These are phyloP conservation scores for Phytopythium helicoides DNA, from an alignment of 352 stramenopile species.

Conservation along the genomic window DNA sequence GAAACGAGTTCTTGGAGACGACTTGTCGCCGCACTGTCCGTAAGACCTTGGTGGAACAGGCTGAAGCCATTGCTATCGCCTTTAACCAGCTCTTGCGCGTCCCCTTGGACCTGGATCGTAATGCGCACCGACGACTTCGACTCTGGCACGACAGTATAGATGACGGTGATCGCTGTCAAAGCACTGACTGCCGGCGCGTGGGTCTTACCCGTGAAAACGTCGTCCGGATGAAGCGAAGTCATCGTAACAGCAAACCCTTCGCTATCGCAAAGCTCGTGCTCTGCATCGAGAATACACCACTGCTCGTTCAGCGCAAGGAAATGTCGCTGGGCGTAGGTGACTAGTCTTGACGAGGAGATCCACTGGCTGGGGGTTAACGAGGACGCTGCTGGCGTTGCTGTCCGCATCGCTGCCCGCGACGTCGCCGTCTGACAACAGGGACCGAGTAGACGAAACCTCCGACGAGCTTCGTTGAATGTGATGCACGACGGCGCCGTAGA, in stretches of 20 bases:
- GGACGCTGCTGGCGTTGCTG: too few species aligned
- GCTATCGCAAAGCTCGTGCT: conserved; percentile 13
- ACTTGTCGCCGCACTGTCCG: too few species aligned
- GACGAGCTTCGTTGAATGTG: not conserved
- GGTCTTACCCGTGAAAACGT: conserved; percentile 42
- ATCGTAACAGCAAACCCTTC: conserved; percentile 36
- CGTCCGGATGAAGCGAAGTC: conserved; percentile 33
- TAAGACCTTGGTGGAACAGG: too few species aligned
- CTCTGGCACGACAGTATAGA: conserved; percentile 34
- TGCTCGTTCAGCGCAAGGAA: conserved; percentile 44
- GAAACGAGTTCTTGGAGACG: too few species aligned
- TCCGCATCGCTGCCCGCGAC: too few species aligned
- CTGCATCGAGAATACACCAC: conserved; percentile 37
- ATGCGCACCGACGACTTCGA: not conserved
- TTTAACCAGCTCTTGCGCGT: too few species aligned
- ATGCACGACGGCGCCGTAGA: conserved; percentile 46
- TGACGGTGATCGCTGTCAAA: too few species aligned
- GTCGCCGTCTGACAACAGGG: too few species aligned
- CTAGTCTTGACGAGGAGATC: conserved; percentile 25
- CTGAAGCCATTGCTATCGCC: too few species aligned
- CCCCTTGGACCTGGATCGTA: too few species aligned
- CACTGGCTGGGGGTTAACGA: too few species aligned
- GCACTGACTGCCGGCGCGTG: conserved; percentile 11
- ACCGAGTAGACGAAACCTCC: too few species aligned
- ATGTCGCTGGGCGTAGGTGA: conserved; percentile 40